phyloP scores from a whole-genome alignment of 495 filamentous ascomycete genomes.

The Cladorrhinum samala region DNA sequence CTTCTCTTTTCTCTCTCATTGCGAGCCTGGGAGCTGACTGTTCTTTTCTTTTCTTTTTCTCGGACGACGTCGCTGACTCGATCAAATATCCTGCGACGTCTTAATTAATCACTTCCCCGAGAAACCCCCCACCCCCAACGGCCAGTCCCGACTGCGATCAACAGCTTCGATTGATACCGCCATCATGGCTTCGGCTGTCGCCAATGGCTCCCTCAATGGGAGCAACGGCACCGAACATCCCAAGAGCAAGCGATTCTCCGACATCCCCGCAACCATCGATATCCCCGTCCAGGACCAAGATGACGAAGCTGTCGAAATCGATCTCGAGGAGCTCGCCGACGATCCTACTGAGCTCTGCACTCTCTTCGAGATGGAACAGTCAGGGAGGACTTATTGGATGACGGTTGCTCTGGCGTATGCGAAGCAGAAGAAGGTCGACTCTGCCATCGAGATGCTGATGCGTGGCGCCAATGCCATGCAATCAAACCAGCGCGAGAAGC shows the following conservation, averaged over 20 bases:
- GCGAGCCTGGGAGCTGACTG: not conserved
- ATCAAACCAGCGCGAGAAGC: constrained; percentile 69
- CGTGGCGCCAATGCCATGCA: constrained; percentile 73
- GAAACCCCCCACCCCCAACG: too few species aligned
- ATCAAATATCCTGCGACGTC: too few species aligned
- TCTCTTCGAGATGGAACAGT: constrained; percentile 84
- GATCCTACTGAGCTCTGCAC: constrained; percentile 95
- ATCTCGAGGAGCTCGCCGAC: constrained; percentile 81
- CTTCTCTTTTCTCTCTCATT: constrained; percentile 1
- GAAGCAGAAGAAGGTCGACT: constrained; percentile 86
- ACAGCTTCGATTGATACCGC: too few species aligned
- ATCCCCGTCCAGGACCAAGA: constrained; percentile 78
- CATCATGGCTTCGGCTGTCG: constrained; percentile 25
- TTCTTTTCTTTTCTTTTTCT: too few species aligned
- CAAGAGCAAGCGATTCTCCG: constrained; percentile 62
- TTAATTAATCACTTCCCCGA: too few species aligned
- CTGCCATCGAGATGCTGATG: constrained; percentile 87
- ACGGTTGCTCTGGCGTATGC: constrained; percentile 94
- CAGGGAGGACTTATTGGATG: constrained; percentile 87
- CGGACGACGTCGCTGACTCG: too few species aligned
- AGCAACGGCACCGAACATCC: constrained; percentile 24
- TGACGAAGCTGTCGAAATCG: constrained; percentile 85
- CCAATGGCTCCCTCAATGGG: constrained; percentile 20
- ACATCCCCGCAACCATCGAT: constrained; percentile 83
- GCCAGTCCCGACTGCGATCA: not conserved